These are phyloP conservation scores for Parietichytrium sp. DNA, from an alignment of 108 stramenopile species.

Conservation along the genomic window DNA sequence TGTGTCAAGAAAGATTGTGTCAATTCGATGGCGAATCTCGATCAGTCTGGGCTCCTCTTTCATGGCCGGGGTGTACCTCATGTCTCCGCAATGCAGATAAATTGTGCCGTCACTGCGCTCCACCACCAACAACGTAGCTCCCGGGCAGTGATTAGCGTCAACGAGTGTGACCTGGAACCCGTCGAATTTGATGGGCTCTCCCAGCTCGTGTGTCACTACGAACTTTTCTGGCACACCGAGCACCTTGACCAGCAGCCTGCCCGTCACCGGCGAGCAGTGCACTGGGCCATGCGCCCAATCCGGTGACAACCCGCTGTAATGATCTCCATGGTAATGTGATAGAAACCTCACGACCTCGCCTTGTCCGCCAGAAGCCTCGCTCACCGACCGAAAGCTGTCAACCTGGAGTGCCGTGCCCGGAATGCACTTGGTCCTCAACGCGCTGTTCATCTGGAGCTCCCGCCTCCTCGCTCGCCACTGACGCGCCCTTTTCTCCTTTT, in stretches of 20 bases:
- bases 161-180: constrained; percentile 61
- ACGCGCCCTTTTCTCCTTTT: too few relatives aligned
- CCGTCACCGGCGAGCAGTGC: constrained; percentile 68
- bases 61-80: constrained; percentile 64
- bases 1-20: constrained; percentile 65
- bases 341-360: constrained; percentile 5
- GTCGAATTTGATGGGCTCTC: constrained; percentile 41
- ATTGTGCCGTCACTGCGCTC: constrained; percentile 41
- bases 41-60: constrained; percentile 57
- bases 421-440: too few relatives aligned
- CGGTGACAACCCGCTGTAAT: neutral
- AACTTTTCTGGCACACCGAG: constrained; percentile 55
- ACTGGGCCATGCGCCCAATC: constrained; percentile 30
- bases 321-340: constrained; percentile 25
- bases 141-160: constrained; percentile 73
- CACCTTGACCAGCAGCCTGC: constrained; percentile 52
- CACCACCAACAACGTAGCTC: constrained; percentile 63
- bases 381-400: too few relatives aligned
- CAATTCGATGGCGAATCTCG: constrained; percentile 52
- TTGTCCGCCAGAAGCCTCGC: too few relatives aligned
- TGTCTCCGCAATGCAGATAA: constrained; percentile 70
- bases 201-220: constrained; percentile 61
- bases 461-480: too few relatives aligned
- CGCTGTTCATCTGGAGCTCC: too few relatives aligned
- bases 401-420: too few relatives aligned